Evolutionary conservation across 208 protist genomes (phyloP), one percentile per base, ranked within the genome.

Genomic region (Crithidia sp.): DNA sequence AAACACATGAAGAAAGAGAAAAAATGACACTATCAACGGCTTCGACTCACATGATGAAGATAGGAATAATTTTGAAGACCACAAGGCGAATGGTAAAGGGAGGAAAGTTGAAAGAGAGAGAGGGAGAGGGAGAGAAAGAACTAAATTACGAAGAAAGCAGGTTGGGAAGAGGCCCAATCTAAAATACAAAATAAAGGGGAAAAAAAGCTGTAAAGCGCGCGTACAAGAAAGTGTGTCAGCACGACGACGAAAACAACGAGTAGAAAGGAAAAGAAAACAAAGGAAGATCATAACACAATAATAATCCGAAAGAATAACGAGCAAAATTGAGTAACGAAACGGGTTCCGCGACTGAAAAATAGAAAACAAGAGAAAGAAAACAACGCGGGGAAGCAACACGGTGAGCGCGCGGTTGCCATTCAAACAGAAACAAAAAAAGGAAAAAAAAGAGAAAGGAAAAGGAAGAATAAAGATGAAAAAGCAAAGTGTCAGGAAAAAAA

Each of bases 401-500:
- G 28, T 28, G 28, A 28, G 28, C 28, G 28, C 28, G 28, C 28
- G 28, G 28, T 28, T 28, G 14, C 6, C 52, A 9, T 55, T n/a
- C 52, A 17, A 55, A 7, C 52, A n/a, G 6, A 17, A 55, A 39
- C 5, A 28, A 39, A 58, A 58, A 61, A 44, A 45, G 17, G 3
- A 5, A 36, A 7, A 44, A 44, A 13, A 41, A 61, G 44, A 41
- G 17, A 44, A 45, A 61, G 12, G 4, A 9, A 58, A 58, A 58
- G 39, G 39, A 58, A 58, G 17, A 41, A 40, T 76, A 55, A 16
- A 67, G 41, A 56, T 54, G 62, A 65, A 67, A 73, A 80, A 70
- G 19, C 60, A 78, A 66, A 5, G 56, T 28, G 28, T 0, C 28
- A 28, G 28, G 0, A 28, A 28, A 1, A 28, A 1, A 28, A 28